Base-by-base conservation (phyloP, 2,329 filamentous ascomycete genomes). In the Bertia moriformis region DNA sequence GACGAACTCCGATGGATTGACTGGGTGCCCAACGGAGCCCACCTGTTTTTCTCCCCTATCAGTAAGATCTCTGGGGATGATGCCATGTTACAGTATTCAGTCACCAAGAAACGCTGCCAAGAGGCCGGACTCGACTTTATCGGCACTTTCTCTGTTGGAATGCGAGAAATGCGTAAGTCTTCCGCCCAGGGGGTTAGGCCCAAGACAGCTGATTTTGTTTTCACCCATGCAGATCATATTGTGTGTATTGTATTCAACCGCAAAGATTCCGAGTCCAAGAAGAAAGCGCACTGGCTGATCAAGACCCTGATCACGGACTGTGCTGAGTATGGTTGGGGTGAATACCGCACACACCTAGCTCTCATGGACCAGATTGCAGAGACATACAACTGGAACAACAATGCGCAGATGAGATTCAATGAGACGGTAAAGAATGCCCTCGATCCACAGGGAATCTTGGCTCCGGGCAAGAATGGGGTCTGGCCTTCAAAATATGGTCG, bases 401-500 rank as follows among this genome's bases (percentile, higher is more conserved):
- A 54, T 19, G 50, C 52, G 1, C 46, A 56, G 37, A 53, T 60
- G 54, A 49, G 48, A 27, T 53, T 62, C 24, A 58, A 61, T 29
- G 53, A 60, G 45, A 51, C 43, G 4, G 44, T 62, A 32, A 63
- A 63, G 48, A 51, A 62, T 38, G 51, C 56, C 0, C 42, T 63
- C 2, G 60, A 62, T 39, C 59, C 59, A 0, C 61, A 63, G 37
- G 63, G 63, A 0, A 63, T 67, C 33, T 44, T 67, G 30, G 59
- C 61, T 3, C 64, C 63, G 1, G 65, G 65, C 0, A 62, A 62
- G 45, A 62, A 58, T 40, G 64, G 63, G 1, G 59, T 67, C 14
- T 65, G 61, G 62, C 55, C 56, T 1, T 47, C 44, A 39, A 48
- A 44, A 30, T 54, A 46, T 24, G 45, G 43, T 40, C 39, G 40